Evolutionary conservation across 2,329 filamentous ascomycete genomes (phyloP), one percentile per base, ranked within the genome.

Genomic region (Drechslerella stenobrocha): DNA sequence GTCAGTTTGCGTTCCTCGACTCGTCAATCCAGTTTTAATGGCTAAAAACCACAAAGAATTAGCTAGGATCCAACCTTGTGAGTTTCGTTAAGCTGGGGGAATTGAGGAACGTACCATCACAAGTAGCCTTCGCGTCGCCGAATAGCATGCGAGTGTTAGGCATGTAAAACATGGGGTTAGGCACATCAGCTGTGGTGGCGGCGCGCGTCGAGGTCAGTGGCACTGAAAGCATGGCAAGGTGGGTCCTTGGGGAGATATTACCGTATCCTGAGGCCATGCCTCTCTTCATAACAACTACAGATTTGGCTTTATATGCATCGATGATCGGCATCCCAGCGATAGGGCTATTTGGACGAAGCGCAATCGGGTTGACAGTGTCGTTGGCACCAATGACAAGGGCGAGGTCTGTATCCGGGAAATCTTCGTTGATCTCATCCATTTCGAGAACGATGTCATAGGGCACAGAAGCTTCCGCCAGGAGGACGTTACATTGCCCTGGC

Each of bases 391-490:
- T 95, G 0, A 95, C 90, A 2, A 95, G 82, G 0, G 89, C 90
- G 7, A 95, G 80, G 73, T 95, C 90, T 0, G 90, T 95, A 24
- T 93, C 87, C 4, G 81, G 77, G 75, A 95, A 96, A 73, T 95
- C 90, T 70, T 95, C 90, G 76, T 95, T 96, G 78, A 95, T 95
- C 79, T 96, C 90, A 72, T 95, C 90, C 90, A 95, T 95, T 77
- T 96, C 90, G 45, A 95, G 81, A 24, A 95, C 90, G 58, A 95
- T 92, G 73, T 96, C 90, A 73, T 95, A 95, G 1, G 89, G 89
- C 26, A 95, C 90, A 30, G 83, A 87, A 0, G 90, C 90, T 76
- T 96, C 90, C 0, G 90, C 90, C 11, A 95, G 83, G 1, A 96
- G 80, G 2, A 95, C 90, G 74, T 96, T 95, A 78, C 90, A 95